phyloP scores from a whole-genome alignment of 179 eudicot species.

The Silene coronaria region DNA sequence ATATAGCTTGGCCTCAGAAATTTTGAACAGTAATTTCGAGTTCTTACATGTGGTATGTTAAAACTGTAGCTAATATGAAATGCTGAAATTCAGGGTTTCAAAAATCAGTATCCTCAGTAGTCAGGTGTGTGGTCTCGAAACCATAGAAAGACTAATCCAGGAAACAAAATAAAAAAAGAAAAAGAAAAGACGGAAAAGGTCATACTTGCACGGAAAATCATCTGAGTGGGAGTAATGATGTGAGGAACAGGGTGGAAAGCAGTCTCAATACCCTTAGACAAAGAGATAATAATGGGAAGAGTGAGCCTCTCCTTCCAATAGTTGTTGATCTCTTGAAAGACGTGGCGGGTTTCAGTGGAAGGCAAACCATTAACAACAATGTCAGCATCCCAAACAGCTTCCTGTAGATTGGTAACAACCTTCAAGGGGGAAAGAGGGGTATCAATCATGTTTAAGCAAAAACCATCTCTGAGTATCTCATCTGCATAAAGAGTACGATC shows the following conservation, averaged over 20 bases:
- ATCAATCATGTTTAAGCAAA: slow-evolving; percentile 88
- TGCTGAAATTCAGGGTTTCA: background rate
- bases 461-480: slow-evolving; percentile 88
- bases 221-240: slow-evolving; percentile 73
- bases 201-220: slow-evolving; percentile 79
- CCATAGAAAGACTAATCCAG: too few relatives aligned
- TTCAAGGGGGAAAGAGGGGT: slow-evolving; percentile 87
- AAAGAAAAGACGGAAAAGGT: slow-evolving; percentile 3
- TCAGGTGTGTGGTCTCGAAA: too few relatives aligned
- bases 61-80: too few relatives aligned
- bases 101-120: background rate
- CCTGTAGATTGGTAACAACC: slow-evolving; percentile 83
- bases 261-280: slow-evolving; percentile 90
- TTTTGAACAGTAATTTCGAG: background rate
- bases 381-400: slow-evolving; percentile 97
- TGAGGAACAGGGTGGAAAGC: slow-evolving; percentile 66
- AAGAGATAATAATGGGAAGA: slow-evolving; percentile 55
- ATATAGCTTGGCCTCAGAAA: background rate
- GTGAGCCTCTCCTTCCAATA: slow-evolving; percentile 82
- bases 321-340: slow-evolving; percentile 75
- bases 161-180: background rate
- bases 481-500: slow-evolving; percentile 83
- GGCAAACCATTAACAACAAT: slow-evolving; percentile 86
- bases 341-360: slow-evolving; percentile 78
- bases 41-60: background rate